phyloP scores from a whole-genome alignment of 2,329 filamentous ascomycete genomes.

The Ophiognomonia clavigignenti-juglandacearum region DNA sequence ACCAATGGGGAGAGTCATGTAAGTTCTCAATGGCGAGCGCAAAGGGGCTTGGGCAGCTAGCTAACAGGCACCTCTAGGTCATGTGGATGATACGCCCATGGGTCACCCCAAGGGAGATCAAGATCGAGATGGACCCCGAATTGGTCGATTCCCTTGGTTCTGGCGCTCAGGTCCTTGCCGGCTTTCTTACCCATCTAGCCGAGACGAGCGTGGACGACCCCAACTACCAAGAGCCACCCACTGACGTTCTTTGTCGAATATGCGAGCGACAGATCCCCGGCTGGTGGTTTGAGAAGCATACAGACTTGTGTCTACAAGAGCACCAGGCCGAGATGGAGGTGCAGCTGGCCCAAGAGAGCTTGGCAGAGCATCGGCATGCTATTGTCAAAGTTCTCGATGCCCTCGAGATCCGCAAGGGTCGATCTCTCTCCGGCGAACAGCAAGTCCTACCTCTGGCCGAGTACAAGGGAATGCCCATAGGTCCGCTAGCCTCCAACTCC shows the following conservation, averaged over 20 bases:
- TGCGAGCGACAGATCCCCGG: slow-evolving; percentile 95
- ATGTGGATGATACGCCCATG: slow-evolving; percentile 99
- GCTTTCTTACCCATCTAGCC: slow-evolving; percentile 84
- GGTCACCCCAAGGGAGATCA: slow-evolving; percentile 82
- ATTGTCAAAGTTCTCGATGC: slow-evolving; percentile 95
- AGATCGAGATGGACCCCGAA: slow-evolving; percentile 84
- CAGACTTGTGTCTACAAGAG: slow-evolving; percentile 91
- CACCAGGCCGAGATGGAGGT: slow-evolving; percentile 97
- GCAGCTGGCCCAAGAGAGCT: slow-evolving; percentile 86
- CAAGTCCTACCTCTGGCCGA: slow-evolving; percentile 58
- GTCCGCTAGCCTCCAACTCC: slow-evolving; percentile 65
- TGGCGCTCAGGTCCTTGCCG: slow-evolving; percentile 88
- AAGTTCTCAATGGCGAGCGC: slow-evolving; percentile 34
- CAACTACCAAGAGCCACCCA: slow-evolving; percentile 71
- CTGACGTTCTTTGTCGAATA: slow-evolving; percentile 87
- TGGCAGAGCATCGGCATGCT: slow-evolving; percentile 87
- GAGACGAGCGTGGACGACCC: slow-evolving; percentile 76
- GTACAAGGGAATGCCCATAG: slow-evolving; percentile 85
- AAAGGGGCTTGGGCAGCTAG: background rate
- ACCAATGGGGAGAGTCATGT: slow-evolving; percentile 88
- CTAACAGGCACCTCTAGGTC: slow-evolving; percentile 53
- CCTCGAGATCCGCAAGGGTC: slow-evolving; percentile 72
- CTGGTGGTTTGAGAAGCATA: slow-evolving; percentile 99
- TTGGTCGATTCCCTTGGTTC: slow-evolving; percentile 92
- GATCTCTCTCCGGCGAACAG: slow-evolving; percentile 53